Base-by-base conservation (phyloP, 306 rosid genomes). In the Alnus glutinosa region DNA sequence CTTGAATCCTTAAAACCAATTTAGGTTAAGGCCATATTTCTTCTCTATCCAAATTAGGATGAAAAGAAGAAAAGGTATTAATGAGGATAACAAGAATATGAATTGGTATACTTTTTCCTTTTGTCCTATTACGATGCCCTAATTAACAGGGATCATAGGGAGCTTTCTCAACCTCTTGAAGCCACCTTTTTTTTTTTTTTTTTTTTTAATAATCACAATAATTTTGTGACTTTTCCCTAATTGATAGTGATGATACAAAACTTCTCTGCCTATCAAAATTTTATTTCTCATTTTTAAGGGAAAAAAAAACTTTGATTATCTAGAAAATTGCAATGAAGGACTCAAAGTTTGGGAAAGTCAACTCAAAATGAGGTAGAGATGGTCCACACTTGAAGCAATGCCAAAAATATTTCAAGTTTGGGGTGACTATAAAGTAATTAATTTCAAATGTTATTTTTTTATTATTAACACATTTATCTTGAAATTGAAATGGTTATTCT, bases 71-170 rank as follows among this genome's bases (percentile, higher is more conserved):
- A 58, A 78, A 84, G 69, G 82, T 80, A 37, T 28, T 62, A 75
- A 57, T 79, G 49, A 71, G 50, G 87, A 23, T 23, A 84, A 71
- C 48, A 36, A 34, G 80, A 70, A 59, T 61, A 55, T 77, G 68
- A 9, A 70, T 55, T 58, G 58, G 74, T 47, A 42, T 55, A 32
- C 50, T 75, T 68, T 71, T 67, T 5, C 52, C 37, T 70, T 47
- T 79, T 79, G 82, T 82, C 84, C 54, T 70, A 23, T 83, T 79
- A 19, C 7, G 55, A 28, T 86, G 80, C 85, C 90, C 90, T 75
- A 34, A 44, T 75, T 37, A 55, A 13, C 59, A 71, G 81, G 87
- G 85, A 76, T 70, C 48, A 8, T 19, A 14, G 61, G 57, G 64
- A 50, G 54, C 70, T 54, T 74, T 82, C 82, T 76, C 62, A 68